Percentiles rank a stretch among this genome's conserved stretches.
phyloP scores from a whole-genome alignment of 2,329 filamentous ascomycete genomes.

The Exophiala alcalophila region DNA sequence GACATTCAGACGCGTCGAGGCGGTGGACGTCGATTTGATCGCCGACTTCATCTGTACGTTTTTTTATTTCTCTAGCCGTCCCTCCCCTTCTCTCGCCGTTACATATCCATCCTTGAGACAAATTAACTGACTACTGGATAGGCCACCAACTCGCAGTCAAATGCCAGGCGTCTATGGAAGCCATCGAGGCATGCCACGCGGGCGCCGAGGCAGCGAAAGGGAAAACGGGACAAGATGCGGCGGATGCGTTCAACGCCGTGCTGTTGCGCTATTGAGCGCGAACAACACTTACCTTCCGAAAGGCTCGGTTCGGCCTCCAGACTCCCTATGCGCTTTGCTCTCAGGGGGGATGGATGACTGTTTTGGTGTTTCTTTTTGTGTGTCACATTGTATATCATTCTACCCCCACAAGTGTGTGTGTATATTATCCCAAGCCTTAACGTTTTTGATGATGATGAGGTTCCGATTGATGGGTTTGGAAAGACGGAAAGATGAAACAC shows the following conservation, averaged over 20 bases:
- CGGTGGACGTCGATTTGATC: conserved; percentile 49
- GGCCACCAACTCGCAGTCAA: conserved; percentile 39
- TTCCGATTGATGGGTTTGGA: too few species aligned
- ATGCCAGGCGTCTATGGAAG: conserved; percentile 36
- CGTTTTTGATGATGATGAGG: too few species aligned
- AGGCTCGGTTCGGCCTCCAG: too few species aligned
- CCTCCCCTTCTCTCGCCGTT: background rate
- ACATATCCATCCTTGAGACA: background rate
- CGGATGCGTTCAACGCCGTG: conserved; percentile 17
- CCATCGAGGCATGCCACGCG: conserved; percentile 14
- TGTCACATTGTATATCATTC: too few species aligned
- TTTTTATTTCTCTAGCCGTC: background rate
- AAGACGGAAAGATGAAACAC: too few species aligned
- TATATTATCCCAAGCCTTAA: too few species aligned
- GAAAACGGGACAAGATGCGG: conserved; percentile 19
- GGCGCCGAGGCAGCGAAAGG: conserved; percentile 13
- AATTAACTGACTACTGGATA: background rate
- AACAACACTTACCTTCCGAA: too few species aligned
- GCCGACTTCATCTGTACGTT: conserved; percentile 47
- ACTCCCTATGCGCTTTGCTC: too few species aligned
- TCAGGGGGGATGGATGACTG: too few species aligned
- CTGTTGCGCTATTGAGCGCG: conserved; percentile 16
- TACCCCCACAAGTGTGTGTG: too few species aligned
- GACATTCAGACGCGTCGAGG: conserved; percentile 54
- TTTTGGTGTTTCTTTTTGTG: too few species aligned